Conservation (phyloP, 148 eudicot genomes). For the Diospyros lotus region DNA sequence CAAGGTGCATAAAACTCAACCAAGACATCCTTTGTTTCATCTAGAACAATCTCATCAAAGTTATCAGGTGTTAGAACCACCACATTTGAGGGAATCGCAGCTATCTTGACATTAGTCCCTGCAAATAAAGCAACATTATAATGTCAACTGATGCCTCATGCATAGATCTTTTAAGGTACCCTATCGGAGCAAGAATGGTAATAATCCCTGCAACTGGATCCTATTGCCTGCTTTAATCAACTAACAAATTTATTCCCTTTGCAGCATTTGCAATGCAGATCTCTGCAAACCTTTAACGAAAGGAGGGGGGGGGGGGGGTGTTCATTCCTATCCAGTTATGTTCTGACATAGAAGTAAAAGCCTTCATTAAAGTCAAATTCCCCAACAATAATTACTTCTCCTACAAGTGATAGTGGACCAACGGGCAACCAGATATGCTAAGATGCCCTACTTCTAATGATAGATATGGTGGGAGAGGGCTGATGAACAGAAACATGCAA, state of each 20-base stretch:
- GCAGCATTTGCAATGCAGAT: background rate
- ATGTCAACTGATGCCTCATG: background rate
- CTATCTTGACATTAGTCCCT: slow-evolving; percentile 93
- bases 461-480: too few relatives aligned
- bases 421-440: too few relatives aligned
- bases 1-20: slow-evolving; percentile 99
- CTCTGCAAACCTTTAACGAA: background rate
- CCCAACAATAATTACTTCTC: background rate
- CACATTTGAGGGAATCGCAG: slow-evolving; percentile 70
- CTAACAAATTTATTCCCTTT: background rate
- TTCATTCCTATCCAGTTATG: too few relatives aligned
- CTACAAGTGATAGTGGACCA: background rate
- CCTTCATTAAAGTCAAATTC: background rate
- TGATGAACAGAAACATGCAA: too few relatives aligned
- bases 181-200: background rate
- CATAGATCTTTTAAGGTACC: background rate
- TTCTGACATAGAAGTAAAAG: background rate
- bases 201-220: background rate
- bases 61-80: slow-evolving; percentile 74
- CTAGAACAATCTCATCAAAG: slow-evolving; percentile 79
- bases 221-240: background rate
- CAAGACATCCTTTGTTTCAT: slow-evolving; percentile 74
- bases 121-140: slow-evolving; percentile 17
- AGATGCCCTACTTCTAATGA: too few relatives aligned
- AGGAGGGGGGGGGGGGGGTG: too few relatives aligned